Percentiles rank a stretch among this genome's conserved stretches.
These are phyloP conservation scores for Tolypocladium ovalisporum DNA, from an alignment of 2,329 filamentous ascomycete genomes.

Conservation along the genomic window DNA sequence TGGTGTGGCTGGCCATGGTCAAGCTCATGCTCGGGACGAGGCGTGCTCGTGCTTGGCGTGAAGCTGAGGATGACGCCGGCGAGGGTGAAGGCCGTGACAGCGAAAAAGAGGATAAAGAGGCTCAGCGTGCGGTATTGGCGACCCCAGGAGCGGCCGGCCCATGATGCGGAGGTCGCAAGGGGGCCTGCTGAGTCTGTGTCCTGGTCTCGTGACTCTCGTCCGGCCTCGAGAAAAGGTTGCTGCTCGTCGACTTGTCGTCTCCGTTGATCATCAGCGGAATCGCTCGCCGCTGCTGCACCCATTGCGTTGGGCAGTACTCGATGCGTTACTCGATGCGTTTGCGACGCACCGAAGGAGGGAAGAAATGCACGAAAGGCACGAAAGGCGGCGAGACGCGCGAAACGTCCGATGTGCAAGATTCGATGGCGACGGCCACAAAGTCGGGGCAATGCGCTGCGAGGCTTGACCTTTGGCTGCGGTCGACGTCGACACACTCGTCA, in stretches of 20 bases:
- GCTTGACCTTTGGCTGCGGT: neutral
- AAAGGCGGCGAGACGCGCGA: neutral
- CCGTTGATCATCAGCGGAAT: neutral
- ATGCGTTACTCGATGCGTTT: too few species aligned
- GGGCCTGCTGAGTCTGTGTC: neutral
- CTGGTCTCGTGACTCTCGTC: neutral
- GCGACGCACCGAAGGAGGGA: neutral
- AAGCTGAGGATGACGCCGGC: conserved; percentile 11
- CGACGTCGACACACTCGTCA: neutral
- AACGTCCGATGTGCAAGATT: neutral
- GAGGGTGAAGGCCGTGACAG: conserved; percentile 12
- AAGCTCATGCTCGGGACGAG: neutral
- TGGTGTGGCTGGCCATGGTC: neutral
- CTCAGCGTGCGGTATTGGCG: conserved; percentile 4
- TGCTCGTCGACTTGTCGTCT: neutral
- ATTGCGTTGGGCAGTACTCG: neutral
- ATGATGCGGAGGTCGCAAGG: neutral
- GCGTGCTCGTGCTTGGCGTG: neutral
- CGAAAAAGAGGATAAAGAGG: conserved; percentile 10
- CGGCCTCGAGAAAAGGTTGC: neutral
- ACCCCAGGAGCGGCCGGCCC: neutral
- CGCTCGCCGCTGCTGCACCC: neutral
- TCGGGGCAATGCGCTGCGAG: neutral
- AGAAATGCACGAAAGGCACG: neutral
- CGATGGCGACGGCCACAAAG: neutral